Evolutionary conservation across 495 filamentous ascomycete genomes (phyloP), one percentile per base, ranked within the genome.

Genomic region (Penicillium maclennaniae): DNA sequence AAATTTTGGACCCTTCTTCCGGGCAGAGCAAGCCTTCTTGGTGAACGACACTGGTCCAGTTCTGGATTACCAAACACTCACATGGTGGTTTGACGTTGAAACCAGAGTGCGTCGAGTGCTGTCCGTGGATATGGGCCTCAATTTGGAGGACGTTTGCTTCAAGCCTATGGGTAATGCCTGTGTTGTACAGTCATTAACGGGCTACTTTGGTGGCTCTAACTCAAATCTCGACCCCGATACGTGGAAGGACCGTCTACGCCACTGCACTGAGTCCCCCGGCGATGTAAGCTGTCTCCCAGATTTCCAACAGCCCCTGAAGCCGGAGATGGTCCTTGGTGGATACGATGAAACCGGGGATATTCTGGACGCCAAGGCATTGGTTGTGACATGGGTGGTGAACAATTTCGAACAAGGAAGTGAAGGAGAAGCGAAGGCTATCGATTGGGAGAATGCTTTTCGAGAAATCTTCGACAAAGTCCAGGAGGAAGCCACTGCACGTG

Each of bases 1-100:
- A n/a, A 91, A 88, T 51, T 98, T 98, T 65, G 95, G 92, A 1
- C 89, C 95, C 2, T 98, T 98, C 67, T 97, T 88, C 66, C 89
- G 93, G 15, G 87, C 92, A 3, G 88, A 98, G 67, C 92, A 97
- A 69, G 84, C 86, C 2, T 97, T 97, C 66, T 66, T 98, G 34
- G 88, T 97, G 50, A 98, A 97, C 58, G 91, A 80, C 0, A 79
- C 81, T 19, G 85, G 86, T 2, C 89, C 89, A 3, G 87, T 97
- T 15, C 66, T 98, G 47, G 87, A 83, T 66, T 93, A 92, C 53
- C 87, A 96, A 5, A 97, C 88, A 0, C 74, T 98, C 14, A 71
- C 72, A 6, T 98, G 93, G 93, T 97, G 92, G 93, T 89, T 93
- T 62, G 90, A 85, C 56, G 87, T 98, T 5, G 93, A 98, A 62